Percentiles rank a stretch among this genome's conserved stretches.
Conservation (phyloP, 768 basidiomycete genomes). For the Dentipellis sp. region DNA sequence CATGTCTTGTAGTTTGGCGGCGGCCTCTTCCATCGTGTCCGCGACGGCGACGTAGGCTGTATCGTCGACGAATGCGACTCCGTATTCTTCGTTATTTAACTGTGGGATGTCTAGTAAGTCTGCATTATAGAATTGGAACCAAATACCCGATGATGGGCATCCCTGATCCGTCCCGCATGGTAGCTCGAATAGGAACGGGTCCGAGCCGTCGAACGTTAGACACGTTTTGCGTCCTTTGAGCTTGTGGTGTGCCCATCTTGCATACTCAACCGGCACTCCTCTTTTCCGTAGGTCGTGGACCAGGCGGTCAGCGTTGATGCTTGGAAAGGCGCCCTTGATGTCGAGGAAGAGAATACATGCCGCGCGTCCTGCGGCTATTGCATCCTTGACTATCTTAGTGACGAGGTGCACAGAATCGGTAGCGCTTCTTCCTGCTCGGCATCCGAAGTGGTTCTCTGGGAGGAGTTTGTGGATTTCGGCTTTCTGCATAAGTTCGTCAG, state of each 20-base stretch:
- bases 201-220: neutral
- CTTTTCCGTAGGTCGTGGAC: neutral
- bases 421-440: slow-evolving; percentile 28
- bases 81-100: neutral
- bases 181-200: neutral
- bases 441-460: slow-evolving; percentile 29
- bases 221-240: neutral
- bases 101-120: neutral
- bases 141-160: neutral
- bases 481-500: slow-evolving; percentile 17
- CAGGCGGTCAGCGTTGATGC: neutral
- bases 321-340: slow-evolving; percentile 26
- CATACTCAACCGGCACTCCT: neutral
- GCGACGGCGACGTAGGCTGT: neutral
- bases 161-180: neutral
- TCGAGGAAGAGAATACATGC: slow-evolving; percentile 18
- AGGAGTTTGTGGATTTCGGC: slow-evolving; percentile 25
- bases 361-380: slow-evolving; percentile 24
- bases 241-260: neutral
- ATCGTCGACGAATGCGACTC: neutral
- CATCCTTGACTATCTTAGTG: neutral
- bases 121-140: slow-evolving; percentile 2
- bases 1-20: neutral
- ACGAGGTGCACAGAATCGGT: neutral
- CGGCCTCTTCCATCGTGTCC: neutral